Evolutionary conservation across 305 asterid genomes (phyloP).

Genomic region (Ajuga reptans): DNA sequence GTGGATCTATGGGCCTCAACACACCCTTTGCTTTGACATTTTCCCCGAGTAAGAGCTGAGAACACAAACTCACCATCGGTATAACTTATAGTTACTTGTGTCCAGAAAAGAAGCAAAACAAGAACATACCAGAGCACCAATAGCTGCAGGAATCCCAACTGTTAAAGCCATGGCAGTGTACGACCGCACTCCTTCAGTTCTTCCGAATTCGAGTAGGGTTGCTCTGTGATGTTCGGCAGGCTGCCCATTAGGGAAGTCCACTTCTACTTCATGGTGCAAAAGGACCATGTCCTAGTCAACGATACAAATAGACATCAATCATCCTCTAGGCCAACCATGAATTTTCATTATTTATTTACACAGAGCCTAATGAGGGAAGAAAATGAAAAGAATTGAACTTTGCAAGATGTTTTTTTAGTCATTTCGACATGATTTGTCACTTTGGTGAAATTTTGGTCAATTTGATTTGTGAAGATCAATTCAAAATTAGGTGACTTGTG

Average conservation of each 20-base stretch:
- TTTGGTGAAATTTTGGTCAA: too few relatives aligned
- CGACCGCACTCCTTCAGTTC: slow-evolving; percentile 36
- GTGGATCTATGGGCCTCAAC: slow-evolving; percentile 66
- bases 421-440: too few relatives aligned
- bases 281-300: slow-evolving; percentile 83
- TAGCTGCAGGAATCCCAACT: slow-evolving; percentile 91
- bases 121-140: slow-evolving; percentile 75
- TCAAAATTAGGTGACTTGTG: too few relatives aligned
- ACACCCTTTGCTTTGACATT: slow-evolving; percentile 59
- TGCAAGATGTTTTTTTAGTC: too few relatives aligned
- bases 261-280: slow-evolving; percentile 83
- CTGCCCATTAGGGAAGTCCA: slow-evolving; percentile 56
- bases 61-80: neutral
- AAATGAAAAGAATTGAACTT: too few relatives aligned
- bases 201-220: slow-evolving; percentile 75
- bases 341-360: neutral
- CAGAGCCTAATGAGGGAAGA: too few relatives aligned
- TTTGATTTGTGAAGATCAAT: too few relatives aligned
- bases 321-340: neutral
- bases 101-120: neutral
- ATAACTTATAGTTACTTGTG: neutral
- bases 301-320: neutral
- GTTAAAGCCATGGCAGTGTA: slow-evolving; percentile 87
- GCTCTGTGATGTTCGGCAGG: slow-evolving; percentile 55
- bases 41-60: slow-evolving; percentile 65